Conservation (phyloP, 78 protist genomes). For the Cavenderia fasciculata region DNA sequence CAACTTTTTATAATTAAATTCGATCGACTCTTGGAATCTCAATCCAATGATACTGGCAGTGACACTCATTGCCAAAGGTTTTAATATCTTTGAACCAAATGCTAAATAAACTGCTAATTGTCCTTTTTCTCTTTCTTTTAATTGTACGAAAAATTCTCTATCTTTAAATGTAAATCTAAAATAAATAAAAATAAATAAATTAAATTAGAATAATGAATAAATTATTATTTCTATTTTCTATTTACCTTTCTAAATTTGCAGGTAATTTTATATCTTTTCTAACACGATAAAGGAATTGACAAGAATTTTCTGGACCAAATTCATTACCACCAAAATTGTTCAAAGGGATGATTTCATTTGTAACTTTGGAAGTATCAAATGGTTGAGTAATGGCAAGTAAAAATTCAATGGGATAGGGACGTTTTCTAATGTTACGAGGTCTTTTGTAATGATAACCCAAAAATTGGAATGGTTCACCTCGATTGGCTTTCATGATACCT, state of each 20-base stretch:
- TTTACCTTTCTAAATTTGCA: slow-evolving; percentile 48
- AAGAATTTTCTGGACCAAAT: slow-evolving; percentile 59
- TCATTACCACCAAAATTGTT: slow-evolving; percentile 41
- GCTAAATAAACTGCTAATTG: slow-evolving; percentile 73
- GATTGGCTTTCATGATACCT: slow-evolving; percentile 52
- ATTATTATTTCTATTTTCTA: not conserved
- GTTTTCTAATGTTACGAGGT: slow-evolving; percentile 66
- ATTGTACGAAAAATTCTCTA: slow-evolving; percentile 69
- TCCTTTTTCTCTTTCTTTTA: slow-evolving; percentile 75
- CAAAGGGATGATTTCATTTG: slow-evolving; percentile 67
- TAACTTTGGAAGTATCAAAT: slow-evolving; percentile 25
- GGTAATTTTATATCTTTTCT: slow-evolving; percentile 69
- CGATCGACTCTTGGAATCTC: slow-evolving; percentile 70
- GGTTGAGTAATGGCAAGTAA: slow-evolving; percentile 68
- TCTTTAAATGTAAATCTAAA: slow-evolving; percentile 61
- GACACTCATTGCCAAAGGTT: slow-evolving; percentile 61
- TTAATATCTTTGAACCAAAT: slow-evolving; percentile 47
- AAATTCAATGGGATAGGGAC: slow-evolving; percentile 61
- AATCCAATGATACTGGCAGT: slow-evolving; percentile 58
- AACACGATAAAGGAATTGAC: slow-evolving; percentile 56
- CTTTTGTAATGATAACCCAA: slow-evolving; percentile 69
- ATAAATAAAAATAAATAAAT: not conserved
- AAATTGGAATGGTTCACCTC: slow-evolving; percentile 75
- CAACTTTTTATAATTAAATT: slow-evolving; percentile 49
- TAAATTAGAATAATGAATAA: not conserved